Percentiles rank a stretch among this genome's conserved stretches.
Conservation (phyloP, 2,329 filamentous ascomycete species). For the Neofusicoccum sp. region DNA sequence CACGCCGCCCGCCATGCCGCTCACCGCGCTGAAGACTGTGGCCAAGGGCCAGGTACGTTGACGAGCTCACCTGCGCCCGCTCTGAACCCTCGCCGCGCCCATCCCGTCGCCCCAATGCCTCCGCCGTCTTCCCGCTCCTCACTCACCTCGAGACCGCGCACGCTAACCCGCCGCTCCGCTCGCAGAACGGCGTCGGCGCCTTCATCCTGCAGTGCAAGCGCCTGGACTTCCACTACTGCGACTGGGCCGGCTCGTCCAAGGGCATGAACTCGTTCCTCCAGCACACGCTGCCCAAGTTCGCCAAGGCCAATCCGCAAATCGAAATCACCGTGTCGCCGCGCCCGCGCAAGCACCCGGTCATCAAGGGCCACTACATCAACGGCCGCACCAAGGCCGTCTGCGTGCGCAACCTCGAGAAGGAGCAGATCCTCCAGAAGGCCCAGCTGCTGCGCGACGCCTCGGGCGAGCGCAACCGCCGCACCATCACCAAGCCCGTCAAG, state of each 20-base stretch:
- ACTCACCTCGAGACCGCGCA: too few relatives aligned
- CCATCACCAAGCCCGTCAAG: conserved; percentile 56
- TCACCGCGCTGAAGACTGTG: conserved; percentile 52
- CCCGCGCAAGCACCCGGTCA: conserved; percentile 83
- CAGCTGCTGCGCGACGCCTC: conserved; percentile 70
- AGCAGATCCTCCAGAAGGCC: conserved; percentile 78
- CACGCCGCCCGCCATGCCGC: conserved; percentile 42
- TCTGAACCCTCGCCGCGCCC: too few relatives aligned
- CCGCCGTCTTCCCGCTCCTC: not conserved
- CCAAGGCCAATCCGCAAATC: conserved; percentile 76
- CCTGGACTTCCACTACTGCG: conserved; percentile 95
- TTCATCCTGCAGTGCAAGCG: conserved; percentile 98
- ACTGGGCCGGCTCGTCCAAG: conserved; percentile 87
- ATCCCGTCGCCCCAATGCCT: not conserved
- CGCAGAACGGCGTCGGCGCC: conserved; percentile 89
- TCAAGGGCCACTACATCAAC: conserved; percentile 91
- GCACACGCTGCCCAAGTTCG: conserved; percentile 72
- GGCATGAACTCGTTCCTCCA: conserved; percentile 98
- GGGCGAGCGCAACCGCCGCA: conserved; percentile 67
- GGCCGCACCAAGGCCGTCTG: conserved; percentile 81
- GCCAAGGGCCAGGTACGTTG: conserved; percentile 55
- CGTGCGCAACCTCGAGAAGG: conserved; percentile 78
- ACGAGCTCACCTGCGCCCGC: too few relatives aligned
- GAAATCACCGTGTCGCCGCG: conserved; percentile 90
- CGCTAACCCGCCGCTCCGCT: too few relatives aligned